phyloP scores from a whole-genome alignment of 2,329 filamentous ascomycete genomes.

The Fusarium sororula region DNA sequence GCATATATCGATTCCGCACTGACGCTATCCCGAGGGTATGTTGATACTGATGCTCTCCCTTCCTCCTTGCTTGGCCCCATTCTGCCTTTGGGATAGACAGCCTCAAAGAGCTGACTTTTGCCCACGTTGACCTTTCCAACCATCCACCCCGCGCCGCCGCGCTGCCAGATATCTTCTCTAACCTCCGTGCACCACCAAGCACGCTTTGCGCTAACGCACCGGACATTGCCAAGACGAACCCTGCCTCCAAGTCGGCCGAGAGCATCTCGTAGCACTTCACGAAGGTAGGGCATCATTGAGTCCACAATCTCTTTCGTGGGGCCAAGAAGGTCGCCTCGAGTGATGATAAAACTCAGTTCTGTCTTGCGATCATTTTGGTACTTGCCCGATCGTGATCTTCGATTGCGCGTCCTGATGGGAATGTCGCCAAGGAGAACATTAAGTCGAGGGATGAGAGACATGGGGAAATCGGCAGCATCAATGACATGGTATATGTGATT shows the following conservation, averaged over 20 bases:
- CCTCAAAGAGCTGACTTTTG: slow-evolving; percentile 90
- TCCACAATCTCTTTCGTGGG: slow-evolving; percentile 87
- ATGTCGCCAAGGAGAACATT: slow-evolving; percentile 75
- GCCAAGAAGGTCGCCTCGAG: slow-evolving; percentile 84
- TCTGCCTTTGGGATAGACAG: slow-evolving; percentile 82
- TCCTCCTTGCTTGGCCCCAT: slow-evolving; percentile 49
- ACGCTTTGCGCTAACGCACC: slow-evolving; percentile 84
- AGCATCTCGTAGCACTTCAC: slow-evolving; percentile 78
- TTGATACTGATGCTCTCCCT: slow-evolving; percentile 17
- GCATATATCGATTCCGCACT: slow-evolving; percentile 42
- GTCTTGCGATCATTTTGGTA: slow-evolving; percentile 75
- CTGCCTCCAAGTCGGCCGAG: slow-evolving; percentile 73
- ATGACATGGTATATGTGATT: slow-evolving; percentile 97
- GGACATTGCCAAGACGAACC: slow-evolving; percentile 86
- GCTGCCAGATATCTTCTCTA: slow-evolving; percentile 84
- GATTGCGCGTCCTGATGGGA: slow-evolving; percentile 80
- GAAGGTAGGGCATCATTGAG: slow-evolving; percentile 83
- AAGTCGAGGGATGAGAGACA: slow-evolving; percentile 86
- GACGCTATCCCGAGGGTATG: slow-evolving; percentile 21
- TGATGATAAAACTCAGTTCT: slow-evolving; percentile 91
- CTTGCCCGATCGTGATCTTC: slow-evolving; percentile 73
- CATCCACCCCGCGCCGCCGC: slow-evolving; percentile 91
- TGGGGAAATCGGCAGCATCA: slow-evolving; percentile 95
- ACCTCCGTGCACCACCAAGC: slow-evolving; percentile 91
- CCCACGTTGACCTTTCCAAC: slow-evolving; percentile 99